Evolutionary conservation across 2,329 filamentous ascomycete genomes (phyloP), one percentile per base, ranked within the genome.

Genomic region (Phaeomoniella chlamydospora): DNA sequence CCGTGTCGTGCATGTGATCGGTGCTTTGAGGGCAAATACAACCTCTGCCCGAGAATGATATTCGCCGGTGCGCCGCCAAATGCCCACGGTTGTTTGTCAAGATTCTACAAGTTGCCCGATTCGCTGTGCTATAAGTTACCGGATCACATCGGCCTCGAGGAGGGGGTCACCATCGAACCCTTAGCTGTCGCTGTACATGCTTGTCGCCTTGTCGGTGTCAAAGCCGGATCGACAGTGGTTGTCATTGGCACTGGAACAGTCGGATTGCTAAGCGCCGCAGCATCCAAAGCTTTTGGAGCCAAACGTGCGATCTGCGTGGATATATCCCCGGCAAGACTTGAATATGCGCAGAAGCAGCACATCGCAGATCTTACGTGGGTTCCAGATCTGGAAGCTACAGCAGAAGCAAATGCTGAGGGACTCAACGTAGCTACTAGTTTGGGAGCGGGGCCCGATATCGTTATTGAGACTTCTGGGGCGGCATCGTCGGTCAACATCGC

Each of bases 271-370:
- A 71, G 72, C 47, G 67, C 66, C 5, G 67, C 68, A 4, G 75
- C 77, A 62, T 72, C 74, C 3, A 59, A 69, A 17, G 67, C 72
- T 45, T 69, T 72, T 9, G 74, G 73, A 16, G 76, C 73, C 41
- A 65, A 65, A 2, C 59, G 64, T 19, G 66, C 80, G 15, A 72
- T 70, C 3, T 72, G 76, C 30, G 67, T 70, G 11, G 76, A 80
- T 45, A 58, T 79, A 9, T 70, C 75, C 40, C 61, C 62, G 22
- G 68, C 70, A 2, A 72, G 74, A 5, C 66, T 80, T 22, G 56
- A 68, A 40, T 77, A 77, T 47, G 74, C 52, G 11, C 39, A 31
- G 26, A 34, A 29, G 10, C 40, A 42, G 37, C 39, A 36, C 22
- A 18, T 18, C 29, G 12, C 34, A 19, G 22, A 15, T 9, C 26